Evolutionary conservation across 176 grass and related monocot species (phyloP), one percentile per base, ranked within the genome.

Genomic region (Metroxylon sagu): DNA sequence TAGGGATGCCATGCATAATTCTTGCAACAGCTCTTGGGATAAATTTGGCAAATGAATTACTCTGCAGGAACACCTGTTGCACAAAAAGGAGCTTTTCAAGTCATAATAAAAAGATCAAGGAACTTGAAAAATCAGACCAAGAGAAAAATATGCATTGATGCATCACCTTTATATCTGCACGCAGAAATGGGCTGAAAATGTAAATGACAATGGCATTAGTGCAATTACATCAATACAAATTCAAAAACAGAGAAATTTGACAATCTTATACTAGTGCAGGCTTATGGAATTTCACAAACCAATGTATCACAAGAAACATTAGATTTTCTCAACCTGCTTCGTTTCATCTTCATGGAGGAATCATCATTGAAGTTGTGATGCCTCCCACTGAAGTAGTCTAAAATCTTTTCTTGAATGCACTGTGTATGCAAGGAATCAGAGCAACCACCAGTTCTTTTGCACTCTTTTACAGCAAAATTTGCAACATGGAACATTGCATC

Each of bases 1-100:
- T 91, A 14, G 81, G 61, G 71, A 97, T 83, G 65, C 87, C 81
- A 4, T 97, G 87, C 92, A 97, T 91, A 26, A 97, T 97, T 57
- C 92, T 81, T 19, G 92, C 83, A 61, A 97, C 74, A 5, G 92
- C 87, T 69, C 92, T 88, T 14, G 87, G 92, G 49, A 83, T 97
- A 69, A 91, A 97, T 49, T 91, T 87, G 5, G 79, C 73, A 60
- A 61, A 82, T 3, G 87, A 80, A 62, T 97, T 97, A 78, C 80
- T 97, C 67, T 87, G 81, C 43, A 97, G 82, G 83, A 97, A 97
- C 5, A 89, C 86, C 87, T 97, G 54, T 61, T 26, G 35, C 3
- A 43, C 19, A 48, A 28, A 67, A 77, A 55, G 18, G 18, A 26
- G 26, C 43, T 16, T 59, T 14, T 43, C 35, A 43, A 43, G 14